These are phyloP conservation scores for Arctium minus DNA, from an alignment of 129 eudicot species.

Conservation along the genomic window DNA sequence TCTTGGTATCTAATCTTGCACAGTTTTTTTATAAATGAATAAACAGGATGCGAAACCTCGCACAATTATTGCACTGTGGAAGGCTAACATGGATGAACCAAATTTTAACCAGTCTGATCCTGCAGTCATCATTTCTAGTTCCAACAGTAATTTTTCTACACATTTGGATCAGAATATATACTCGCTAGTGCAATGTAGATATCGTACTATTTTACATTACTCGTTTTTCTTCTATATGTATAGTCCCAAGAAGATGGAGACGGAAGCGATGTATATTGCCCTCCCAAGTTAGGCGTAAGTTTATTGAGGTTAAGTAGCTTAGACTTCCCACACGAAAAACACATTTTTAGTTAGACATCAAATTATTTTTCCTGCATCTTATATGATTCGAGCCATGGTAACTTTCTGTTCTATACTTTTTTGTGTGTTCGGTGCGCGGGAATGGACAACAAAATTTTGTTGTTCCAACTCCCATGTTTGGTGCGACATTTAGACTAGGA, in stretches of 20 bases:
- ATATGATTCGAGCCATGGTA: not conserved
- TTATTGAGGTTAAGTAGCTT: conserved; percentile 22
- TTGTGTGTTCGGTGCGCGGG: not conserved
- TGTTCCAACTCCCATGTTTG: too few species aligned
- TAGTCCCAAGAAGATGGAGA: conserved; percentile 89
- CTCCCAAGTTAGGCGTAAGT: conserved; percentile 83
- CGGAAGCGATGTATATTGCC: conserved; percentile 61
- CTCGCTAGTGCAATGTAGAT: conserved; percentile 7
- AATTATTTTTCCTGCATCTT: not conserved
- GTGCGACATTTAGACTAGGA: too few species aligned
- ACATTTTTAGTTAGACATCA: not conserved
- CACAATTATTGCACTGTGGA: conserved; percentile 65
- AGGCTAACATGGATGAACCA: conserved; percentile 83
- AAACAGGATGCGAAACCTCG: conserved; percentile 92
- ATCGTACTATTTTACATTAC: conserved; percentile 14
- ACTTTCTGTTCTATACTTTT: not conserved
- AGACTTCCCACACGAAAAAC: conserved; percentile 1
- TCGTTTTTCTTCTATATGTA: conserved; percentile 39
- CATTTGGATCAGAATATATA: conserved; percentile 8
- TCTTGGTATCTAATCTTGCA: not conserved
- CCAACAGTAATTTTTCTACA: conserved; percentile 57
- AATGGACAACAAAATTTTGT: not conserved
- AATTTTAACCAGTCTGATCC: conserved; percentile 72
- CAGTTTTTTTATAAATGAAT: conserved; percentile 12
- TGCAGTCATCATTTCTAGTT: conserved; percentile 56